Evolutionary conservation across 2,329 filamentous ascomycete species (phyloP).

Genomic region (Venturia nashicola): DNA sequence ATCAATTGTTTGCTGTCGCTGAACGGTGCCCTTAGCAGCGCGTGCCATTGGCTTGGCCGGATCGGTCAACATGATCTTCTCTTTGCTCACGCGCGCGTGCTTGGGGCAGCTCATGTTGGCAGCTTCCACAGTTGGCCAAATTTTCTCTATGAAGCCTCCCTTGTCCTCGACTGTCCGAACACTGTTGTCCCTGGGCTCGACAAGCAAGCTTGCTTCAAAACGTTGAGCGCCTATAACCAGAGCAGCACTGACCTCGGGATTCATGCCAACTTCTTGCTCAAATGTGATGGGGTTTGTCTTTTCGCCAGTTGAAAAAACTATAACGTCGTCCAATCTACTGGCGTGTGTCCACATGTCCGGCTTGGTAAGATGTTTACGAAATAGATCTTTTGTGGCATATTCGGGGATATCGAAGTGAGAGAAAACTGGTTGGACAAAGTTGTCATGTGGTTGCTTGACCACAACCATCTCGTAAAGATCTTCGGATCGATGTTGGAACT

Average conservation of each 20-base stretch:
- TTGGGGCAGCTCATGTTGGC: not conserved
- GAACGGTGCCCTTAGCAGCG: constrained; percentile 1
- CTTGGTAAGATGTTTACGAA: constrained; percentile 17
- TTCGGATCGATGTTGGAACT: constrained; percentile 14
- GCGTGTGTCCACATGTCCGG: constrained; percentile 16
- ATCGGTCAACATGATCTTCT: not conserved
- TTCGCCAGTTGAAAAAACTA: constrained; percentile 20
- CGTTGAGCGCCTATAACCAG: not conserved
- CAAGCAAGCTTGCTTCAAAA: not conserved
- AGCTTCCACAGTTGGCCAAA: not conserved
- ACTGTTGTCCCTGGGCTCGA: not conserved
- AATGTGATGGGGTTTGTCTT: constrained; percentile 17
- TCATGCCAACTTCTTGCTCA: not conserved
- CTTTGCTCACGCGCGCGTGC: not conserved
- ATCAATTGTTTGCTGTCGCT: not conserved
- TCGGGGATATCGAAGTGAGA: constrained; percentile 18
- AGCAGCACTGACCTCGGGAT: not conserved
- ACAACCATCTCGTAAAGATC: constrained; percentile 25
- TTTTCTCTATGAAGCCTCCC: not conserved
- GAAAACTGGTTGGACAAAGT: constrained; percentile 17
- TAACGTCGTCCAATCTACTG: constrained; percentile 19
- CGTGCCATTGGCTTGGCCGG: not conserved
- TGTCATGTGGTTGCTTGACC: constrained; percentile 18
- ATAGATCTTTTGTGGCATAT: constrained; percentile 20
- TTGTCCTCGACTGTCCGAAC: not conserved